Percentiles rank a stretch among this genome's conserved stretches.
phyloP scores from a whole-genome alignment of 106 monocot genomes.

The Posidonia australis region DNA sequence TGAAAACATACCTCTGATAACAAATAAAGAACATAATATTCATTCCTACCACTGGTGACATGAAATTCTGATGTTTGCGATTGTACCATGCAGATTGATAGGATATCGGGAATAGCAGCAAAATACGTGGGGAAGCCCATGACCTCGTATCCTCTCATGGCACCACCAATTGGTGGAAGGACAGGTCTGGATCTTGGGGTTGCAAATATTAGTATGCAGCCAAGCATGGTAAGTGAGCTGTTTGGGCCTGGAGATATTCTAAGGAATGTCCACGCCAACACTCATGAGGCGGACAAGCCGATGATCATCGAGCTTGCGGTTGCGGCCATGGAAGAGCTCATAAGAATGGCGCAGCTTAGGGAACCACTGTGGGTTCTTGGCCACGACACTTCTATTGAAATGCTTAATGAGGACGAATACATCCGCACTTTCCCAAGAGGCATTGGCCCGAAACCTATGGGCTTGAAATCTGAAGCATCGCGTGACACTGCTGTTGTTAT shows the following conservation, averaged over 20 bases:
- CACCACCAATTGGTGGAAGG: not conserved
- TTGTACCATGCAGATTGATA: conserved; percentile 58
- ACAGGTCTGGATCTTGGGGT: not conserved
- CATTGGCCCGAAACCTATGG: conserved; percentile 6
- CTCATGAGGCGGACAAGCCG: conserved; percentile 6
- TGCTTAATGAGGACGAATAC: conserved; percentile 15
- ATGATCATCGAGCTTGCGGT: conserved; percentile 12
- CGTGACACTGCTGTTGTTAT: conserved; percentile 9
- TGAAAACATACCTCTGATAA: too few species aligned
- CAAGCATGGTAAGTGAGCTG: not conserved
- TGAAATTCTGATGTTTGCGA: too few species aligned
- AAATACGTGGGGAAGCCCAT: conserved; percentile 61
- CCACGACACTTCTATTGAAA: not conserved
- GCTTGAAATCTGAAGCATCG: conserved; percentile 11
- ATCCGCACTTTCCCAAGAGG: conserved; percentile 10
- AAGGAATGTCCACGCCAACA: not conserved
- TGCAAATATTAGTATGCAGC: conserved; percentile 1
- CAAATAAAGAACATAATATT: too few species aligned
- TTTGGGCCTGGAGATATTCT: conserved; percentile 3
- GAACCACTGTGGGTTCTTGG: conserved; percentile 19
- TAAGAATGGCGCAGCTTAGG: conserved; percentile 10
- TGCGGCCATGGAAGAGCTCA: conserved; percentile 21
- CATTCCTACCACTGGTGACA: too few species aligned
- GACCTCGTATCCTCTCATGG: conserved; percentile 9
- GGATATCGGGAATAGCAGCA: conserved; percentile 74